Percentiles rank a stretch among this genome's conserved stretches.
These are phyloP conservation scores for Pyricularia grisea DNA, from an alignment of 2,329 filamentous ascomycete genomes.

Conservation along the genomic window DNA sequence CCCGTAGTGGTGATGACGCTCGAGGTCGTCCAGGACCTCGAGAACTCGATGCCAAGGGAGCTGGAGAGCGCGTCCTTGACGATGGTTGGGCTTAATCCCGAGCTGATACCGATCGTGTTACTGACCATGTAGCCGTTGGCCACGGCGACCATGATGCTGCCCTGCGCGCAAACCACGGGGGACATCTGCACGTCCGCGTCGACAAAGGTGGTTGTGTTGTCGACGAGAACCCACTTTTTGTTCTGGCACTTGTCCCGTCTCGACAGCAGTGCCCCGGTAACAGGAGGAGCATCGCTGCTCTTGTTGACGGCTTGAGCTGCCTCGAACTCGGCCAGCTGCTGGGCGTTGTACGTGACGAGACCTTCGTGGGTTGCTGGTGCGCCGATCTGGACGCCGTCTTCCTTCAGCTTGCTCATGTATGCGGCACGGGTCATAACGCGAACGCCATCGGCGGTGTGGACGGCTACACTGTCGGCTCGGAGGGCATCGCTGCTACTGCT, in stretches of 20 bases:
- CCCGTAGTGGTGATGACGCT: neutral
- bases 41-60: neutral
- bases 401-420: too few species aligned
- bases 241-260: neutral
- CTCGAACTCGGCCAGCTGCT: neutral
- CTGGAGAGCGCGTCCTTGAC: neutral
- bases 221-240: neutral
- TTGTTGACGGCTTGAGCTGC: neutral
- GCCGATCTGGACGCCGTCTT: too few species aligned
- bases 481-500: too few species aligned
- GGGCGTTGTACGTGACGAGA: neutral
- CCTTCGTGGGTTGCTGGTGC: too few species aligned
- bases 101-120: neutral
- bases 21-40: neutral
- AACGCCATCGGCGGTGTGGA: too few species aligned
- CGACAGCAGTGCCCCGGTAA: neutral
- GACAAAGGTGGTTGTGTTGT: neutral
- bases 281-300: too few species aligned
- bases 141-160: neutral
- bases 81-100: neutral
- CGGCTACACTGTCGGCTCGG: too few species aligned
- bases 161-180: conserved; percentile 2
- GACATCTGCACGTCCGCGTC: conserved; percentile 8
- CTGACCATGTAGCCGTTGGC: neutral
- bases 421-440: too few species aligned